Conservation (phyloP, 202 grass and related monocot species). For the Zizania palustris region DNA sequence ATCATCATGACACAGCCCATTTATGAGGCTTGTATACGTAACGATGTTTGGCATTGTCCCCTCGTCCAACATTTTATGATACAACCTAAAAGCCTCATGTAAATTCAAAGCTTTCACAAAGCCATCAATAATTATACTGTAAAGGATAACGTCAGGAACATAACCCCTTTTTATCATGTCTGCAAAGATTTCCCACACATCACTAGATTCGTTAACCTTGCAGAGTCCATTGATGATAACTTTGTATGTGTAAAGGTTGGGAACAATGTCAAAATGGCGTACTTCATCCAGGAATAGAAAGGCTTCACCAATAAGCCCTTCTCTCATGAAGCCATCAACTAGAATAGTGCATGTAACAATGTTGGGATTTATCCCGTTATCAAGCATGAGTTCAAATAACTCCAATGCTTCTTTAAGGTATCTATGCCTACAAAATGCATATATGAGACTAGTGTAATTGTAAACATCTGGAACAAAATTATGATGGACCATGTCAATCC, state of each 20-base stretch:
- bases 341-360: slow-evolving; percentile 77
- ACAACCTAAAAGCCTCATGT: slow-evolving; percentile 59
- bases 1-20: slow-evolving; percentile 60
- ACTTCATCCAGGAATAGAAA: slow-evolving; percentile 70
- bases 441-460: slow-evolving; percentile 74
- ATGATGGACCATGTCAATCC: slow-evolving; percentile 66
- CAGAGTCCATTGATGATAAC: slow-evolving; percentile 76
- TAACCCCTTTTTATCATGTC: slow-evolving; percentile 82
- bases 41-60: slow-evolving; percentile 57
- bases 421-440: slow-evolving; percentile 70
- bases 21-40: slow-evolving; percentile 71
- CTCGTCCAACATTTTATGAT: slow-evolving; percentile 56
- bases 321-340: slow-evolving; percentile 58
- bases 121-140: slow-evolving; percentile 75
- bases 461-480: slow-evolving; percentile 68
- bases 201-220: slow-evolving; percentile 50
- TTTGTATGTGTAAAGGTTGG: slow-evolving; percentile 66
- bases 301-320: slow-evolving; percentile 56
- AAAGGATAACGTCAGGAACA: slow-evolving; percentile 69
- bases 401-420: slow-evolving; percentile 54
- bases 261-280: slow-evolving; percentile 49
- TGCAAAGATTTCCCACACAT: slow-evolving; percentile 61
- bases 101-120: slow-evolving; percentile 67
- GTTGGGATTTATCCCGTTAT: slow-evolving; percentile 62
- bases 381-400: slow-evolving; percentile 69